Evolutionary conservation across 768 basidiomycete genomes (phyloP), one percentile per base, ranked within the genome.

Genomic region (Tricholoma sp.): DNA sequence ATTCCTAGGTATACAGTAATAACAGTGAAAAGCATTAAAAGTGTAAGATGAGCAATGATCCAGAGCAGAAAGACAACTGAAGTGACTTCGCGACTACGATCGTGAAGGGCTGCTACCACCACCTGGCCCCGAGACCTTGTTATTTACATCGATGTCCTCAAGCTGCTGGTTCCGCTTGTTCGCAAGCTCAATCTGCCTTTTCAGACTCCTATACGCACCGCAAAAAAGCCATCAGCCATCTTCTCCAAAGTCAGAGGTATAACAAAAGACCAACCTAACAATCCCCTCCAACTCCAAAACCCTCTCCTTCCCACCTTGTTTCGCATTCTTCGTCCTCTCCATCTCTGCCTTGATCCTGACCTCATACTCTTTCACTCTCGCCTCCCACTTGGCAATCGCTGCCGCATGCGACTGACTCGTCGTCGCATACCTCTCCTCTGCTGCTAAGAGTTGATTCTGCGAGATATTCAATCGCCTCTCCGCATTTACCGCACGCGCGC

Each of bases 331-430:
- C 61, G 93, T 85, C 67, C 85, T 86, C 76, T 98, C 95, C 65
- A 94, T 92, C 0, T 91, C 91, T 0, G 85, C 84, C 68, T 85
- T 86, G 59, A 94, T 66, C 15, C 90, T 74, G 12, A 82, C 68
- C 72, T 97, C 93, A 64, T 95, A 94, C 71, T 98, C 95, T 70
- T 86, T 88, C 45, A 98, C 91, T n/a, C 95, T 78, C 0, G 88
- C 91, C 65, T 95, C 94, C 94, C 95, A 98, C 70, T 95, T 96
- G 52, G 74, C 75, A 62, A 97, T 94, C 0, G 90, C 88, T 0
- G 74, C 76, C 0, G 77, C 74, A 36, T 80, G 89, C 76, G 86
- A 89, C 72, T 85, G 79, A 61, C 87, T 88, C 71, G 90, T 79
- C 39, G 75, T 69, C 1, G 87, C 83, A 50, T 95, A 80, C 72